Evolutionary conservation across 116 monocot species (phyloP).

Genomic region (Zostera marina): DNA sequence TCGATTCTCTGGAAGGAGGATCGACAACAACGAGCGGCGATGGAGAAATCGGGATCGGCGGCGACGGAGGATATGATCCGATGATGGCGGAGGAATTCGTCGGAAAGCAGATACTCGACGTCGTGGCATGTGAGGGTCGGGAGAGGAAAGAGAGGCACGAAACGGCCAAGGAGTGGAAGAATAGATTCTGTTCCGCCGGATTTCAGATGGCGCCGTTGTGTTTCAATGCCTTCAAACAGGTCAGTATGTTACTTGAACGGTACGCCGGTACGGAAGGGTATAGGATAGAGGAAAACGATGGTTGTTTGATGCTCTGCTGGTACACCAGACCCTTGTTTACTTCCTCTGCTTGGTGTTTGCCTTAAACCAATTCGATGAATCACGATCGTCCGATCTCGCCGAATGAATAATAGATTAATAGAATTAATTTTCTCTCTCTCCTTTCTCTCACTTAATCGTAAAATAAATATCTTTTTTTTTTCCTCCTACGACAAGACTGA

Average conservation of each 20-base stretch:
- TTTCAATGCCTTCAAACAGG: constrained; percentile 47
- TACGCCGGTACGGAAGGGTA: constrained; percentile 34
- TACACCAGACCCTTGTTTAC: constrained; percentile 33
- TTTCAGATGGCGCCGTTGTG: constrained; percentile 25
- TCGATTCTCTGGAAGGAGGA: constrained; percentile 43
- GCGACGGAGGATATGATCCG: constrained; percentile 11
- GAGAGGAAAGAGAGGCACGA: constrained; percentile 63
- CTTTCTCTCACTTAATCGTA: too few relatives aligned
- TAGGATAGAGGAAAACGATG: constrained; percentile 40
- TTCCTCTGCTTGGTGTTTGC: constrained; percentile 23
- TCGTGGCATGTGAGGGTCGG: constrained; percentile 52
- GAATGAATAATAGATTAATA: too few relatives aligned
- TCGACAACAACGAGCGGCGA: constrained; percentile 3
- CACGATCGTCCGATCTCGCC: too few relatives aligned
- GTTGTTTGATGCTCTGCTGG: constrained; percentile 44
- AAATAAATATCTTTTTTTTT: too few relatives aligned
- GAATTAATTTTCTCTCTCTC: too few relatives aligned
- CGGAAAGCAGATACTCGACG: constrained; percentile 66
- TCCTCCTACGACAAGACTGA: too few relatives aligned
- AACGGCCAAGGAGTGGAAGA: constrained; percentile 34
- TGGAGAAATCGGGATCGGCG: not conserved
- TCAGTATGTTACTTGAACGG: constrained; percentile 34
- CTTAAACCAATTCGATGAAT: not conserved
- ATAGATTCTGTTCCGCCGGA: constrained; percentile 8
- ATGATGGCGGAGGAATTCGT: constrained; percentile 55